phyloP scores from a whole-genome alignment of 345 rosid genomes.

The Syzygium grande region DNA sequence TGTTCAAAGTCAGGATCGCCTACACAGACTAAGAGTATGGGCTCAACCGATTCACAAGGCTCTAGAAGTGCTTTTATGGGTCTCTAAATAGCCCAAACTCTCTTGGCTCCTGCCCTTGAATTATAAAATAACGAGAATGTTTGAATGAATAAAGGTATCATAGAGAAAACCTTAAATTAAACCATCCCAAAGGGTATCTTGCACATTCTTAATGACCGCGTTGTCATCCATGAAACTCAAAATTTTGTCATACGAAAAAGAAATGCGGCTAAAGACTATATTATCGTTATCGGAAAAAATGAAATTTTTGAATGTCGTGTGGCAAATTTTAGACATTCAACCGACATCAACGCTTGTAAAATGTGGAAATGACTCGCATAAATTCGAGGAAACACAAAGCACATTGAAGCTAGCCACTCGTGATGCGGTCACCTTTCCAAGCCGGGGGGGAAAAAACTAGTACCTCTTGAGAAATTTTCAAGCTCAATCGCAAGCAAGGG shows the following conservation, averaged over 20 bases:
- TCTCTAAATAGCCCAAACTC: not conserved
- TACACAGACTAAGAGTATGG: not conserved
- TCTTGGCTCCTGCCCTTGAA: fast-evolving
- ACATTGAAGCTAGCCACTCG: not conserved
- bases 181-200: not conserved
- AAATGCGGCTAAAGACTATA: not conserved
- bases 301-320: not conserved
- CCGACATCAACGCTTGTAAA: not conserved
- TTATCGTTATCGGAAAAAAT: not conserved
- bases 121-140: not conserved
- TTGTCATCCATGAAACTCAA: not conserved
- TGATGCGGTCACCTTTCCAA: not conserved
- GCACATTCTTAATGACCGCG: not conserved
- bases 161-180: not conserved
- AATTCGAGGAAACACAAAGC: not conserved
- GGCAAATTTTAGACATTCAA: not conserved
- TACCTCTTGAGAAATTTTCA: not conserved
- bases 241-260: not conserved
- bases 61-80: not conserved
- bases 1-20: fast-evolving
- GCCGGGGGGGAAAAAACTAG: not conserved
- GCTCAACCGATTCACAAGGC: fast-evolving
- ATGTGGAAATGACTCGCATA: not conserved
- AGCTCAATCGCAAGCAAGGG: not conserved
- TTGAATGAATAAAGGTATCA: not conserved